Evolutionary conservation across 2,329 filamentous ascomycete genomes (phyloP), one percentile per base, ranked within the genome.

Genomic region (Fusarium citri): DNA sequence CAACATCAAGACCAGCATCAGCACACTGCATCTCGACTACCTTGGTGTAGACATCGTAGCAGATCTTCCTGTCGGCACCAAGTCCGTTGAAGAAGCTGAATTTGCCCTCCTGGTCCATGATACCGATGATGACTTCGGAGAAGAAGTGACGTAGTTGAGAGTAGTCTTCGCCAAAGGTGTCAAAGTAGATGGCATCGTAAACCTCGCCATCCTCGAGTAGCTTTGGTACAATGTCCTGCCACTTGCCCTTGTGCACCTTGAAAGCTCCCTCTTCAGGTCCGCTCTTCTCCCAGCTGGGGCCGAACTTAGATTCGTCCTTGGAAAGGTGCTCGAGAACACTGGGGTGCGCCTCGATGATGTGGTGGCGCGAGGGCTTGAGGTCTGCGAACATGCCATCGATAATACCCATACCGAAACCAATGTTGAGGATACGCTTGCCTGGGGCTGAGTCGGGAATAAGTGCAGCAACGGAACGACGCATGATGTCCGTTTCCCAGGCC

Each of bases 141-240:
- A 98, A 97, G 83, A 98, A 98, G 64, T 90, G 85, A 48, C 91
- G 91, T 28, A 98, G 88, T 78, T 95, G 92, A 4, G 85, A 84
- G 80, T 98, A 99, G 69, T 96, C 93, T 81, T 99, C 96, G 9
- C 94, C 96, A 79, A 98, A 98, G 0, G 96, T 99, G 78, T 99
- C 96, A 76, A 98, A 98, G 83, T 98, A 99, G 72, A 99, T 93
- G 28, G 91, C 93, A 77, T 97, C 93, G 76, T 95, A 94, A 15
- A 89, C 82, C 74, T 91, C 86, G 12, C 91, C 92, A 42, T 88
- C 82, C 63, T 88, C 87, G 2, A 95, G 81, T 10, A 97, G 83
- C 53, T 83, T 82, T 0, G 91, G 91, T 18, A 94, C 83, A 0
- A 96, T 82, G 63, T 96, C 92, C 79, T 97, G 94, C 94, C 94